Percentiles rank a stretch among this genome's conserved stretches.
These are phyloP conservation scores for Skeletonema tropicum DNA, from an alignment of 108 stramenopile genomes.

Conservation along the genomic window DNA sequence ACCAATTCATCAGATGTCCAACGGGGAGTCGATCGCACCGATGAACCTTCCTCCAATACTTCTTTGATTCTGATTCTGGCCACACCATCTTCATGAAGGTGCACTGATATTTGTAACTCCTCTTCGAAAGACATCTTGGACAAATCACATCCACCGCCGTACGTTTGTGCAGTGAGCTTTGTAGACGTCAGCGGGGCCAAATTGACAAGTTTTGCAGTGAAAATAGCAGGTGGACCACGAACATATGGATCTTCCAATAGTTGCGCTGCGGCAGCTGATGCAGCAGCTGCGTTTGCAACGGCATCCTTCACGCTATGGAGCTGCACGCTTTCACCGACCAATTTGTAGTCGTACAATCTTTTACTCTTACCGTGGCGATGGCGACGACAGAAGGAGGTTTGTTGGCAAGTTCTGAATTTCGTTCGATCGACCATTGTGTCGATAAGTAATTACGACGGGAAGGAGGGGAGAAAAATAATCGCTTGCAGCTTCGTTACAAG, in stretches of 20 bases:
- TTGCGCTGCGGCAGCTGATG: not conserved
- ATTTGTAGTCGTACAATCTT: slow-evolving; percentile 61
- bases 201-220: slow-evolving; percentile 71
- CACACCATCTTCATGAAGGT: slow-evolving; percentile 77
- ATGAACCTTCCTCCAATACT: slow-evolving; percentile 48
- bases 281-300: not conserved
- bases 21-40: slow-evolving; percentile 52
- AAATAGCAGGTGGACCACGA: slow-evolving; percentile 64
- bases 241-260: slow-evolving; percentile 54
- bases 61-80: slow-evolving; percentile 83
- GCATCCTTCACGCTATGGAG: slow-evolving; percentile 12
- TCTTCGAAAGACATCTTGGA: slow-evolving; percentile 39
- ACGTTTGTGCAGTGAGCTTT: slow-evolving; percentile 41
- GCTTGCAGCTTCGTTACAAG: too few species aligned
- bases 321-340: slow-evolving; percentile 59
- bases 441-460: too few species aligned
- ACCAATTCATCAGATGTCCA: slow-evolving; percentile 90
- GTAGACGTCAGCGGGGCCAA: slow-evolving; percentile 58
- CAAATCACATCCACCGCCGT: slow-evolving; percentile 19
- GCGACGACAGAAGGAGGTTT: slow-evolving; percentile 97
- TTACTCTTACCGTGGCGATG: slow-evolving; percentile 75
- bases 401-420: slow-evolving; percentile 97
- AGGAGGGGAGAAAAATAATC: too few species aligned
- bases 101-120: slow-evolving; percentile 63
- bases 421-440: slow-evolving; percentile 89